A percentile compares a stretch with the other conserved stretches of the same genome.
Conservation (phyloP, 768 basidiomycete genomes). For the Asterophora parasitica region DNA sequence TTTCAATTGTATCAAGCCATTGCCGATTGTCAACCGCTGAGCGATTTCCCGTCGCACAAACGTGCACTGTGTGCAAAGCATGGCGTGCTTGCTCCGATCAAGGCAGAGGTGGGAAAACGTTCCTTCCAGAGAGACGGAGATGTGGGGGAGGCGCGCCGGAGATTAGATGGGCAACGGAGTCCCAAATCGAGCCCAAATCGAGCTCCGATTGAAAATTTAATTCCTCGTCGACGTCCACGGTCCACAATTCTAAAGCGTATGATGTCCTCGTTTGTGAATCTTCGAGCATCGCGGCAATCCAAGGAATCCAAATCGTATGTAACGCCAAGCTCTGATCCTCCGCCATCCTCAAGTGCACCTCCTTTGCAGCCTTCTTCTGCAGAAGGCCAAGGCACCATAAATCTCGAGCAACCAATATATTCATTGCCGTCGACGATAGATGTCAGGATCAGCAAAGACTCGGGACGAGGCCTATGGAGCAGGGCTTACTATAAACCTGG, state of each 20-base stretch:
- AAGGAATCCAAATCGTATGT: slow-evolving; percentile 34
- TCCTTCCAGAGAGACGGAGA: no score
- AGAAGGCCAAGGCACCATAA: slow-evolving; percentile 16
- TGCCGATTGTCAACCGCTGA: no score
- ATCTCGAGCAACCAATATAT: slow-evolving; percentile 5
- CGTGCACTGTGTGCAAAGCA: no score
- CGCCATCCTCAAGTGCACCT: slow-evolving; percentile 16
- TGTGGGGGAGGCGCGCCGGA: no score
- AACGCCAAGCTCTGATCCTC: slow-evolving; percentile 17
- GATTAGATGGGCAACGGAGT: no score
- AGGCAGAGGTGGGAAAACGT: no score
- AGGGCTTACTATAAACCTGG: slow-evolving; percentile 32
- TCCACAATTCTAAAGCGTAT: neutral
- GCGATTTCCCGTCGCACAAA: no score
- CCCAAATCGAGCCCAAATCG: no score
- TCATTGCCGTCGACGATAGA: slow-evolving; percentile 37
- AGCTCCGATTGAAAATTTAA: no score
- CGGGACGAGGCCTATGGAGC: slow-evolving; percentile 46
- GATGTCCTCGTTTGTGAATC: slow-evolving; percentile 26
- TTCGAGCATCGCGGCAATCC: slow-evolving; percentile 24
- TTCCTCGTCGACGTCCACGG: no score
- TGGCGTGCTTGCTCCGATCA: no score
- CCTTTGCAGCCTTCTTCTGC: slow-evolving; percentile 21
- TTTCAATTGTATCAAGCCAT: no score
- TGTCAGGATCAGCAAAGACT: slow-evolving; percentile 27